Percentiles rank a stretch among this genome's conserved stretches.
phyloP scores from a whole-genome alignment of 2,329 filamentous ascomycete species.

The Tolypocladium ophioglossoides region DNA sequence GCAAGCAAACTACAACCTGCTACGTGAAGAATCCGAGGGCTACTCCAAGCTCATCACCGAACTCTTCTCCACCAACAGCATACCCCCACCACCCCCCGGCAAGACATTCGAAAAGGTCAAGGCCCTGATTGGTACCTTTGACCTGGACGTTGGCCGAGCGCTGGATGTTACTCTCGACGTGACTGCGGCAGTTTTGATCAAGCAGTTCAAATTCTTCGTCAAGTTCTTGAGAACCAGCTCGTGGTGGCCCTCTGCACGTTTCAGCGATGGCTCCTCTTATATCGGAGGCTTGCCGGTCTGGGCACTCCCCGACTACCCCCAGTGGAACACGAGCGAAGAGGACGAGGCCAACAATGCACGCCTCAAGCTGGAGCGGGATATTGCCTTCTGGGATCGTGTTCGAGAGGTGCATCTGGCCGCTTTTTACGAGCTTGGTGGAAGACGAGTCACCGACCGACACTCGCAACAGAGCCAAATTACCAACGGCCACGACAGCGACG shows the following conservation, averaged over 20 bases:
- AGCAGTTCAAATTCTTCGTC: slow-evolving; percentile 88
- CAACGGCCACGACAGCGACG: slow-evolving; percentile 25
- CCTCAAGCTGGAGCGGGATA: slow-evolving; percentile 56
- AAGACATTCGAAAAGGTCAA: slow-evolving; percentile 87
- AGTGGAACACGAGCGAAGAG: slow-evolving; percentile 55
- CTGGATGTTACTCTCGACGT: slow-evolving; percentile 92
- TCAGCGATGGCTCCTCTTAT: slow-evolving; percentile 28
- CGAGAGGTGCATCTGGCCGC: slow-evolving; percentile 66
- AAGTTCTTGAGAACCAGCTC: slow-evolving; percentile 86
- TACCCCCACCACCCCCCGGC: slow-evolving; percentile 61
- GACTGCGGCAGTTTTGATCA: slow-evolving; percentile 85
- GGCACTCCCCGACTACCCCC: slow-evolving; percentile 63
- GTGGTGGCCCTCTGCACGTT: slow-evolving; percentile 77
- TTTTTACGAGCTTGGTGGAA: slow-evolving; percentile 80
- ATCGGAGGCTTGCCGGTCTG: slow-evolving; percentile 68
- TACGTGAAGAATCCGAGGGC: slow-evolving; percentile 92
- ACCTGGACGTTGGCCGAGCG: slow-evolving; percentile 89
- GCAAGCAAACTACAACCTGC: slow-evolving; percentile 91
- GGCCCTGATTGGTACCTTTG: slow-evolving; percentile 90
- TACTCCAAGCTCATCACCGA: slow-evolving; percentile 95
- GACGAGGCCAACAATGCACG: slow-evolving; percentile 50
- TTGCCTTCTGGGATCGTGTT: slow-evolving; percentile 72
- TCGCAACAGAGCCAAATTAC: slow-evolving; percentile 31
- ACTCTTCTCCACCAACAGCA: slow-evolving; percentile 78
- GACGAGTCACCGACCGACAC: slow-evolving; percentile 51